Base-by-base conservation (phyloP, 768 basidiomycete genomes). In the Termitomyces sp. region DNA sequence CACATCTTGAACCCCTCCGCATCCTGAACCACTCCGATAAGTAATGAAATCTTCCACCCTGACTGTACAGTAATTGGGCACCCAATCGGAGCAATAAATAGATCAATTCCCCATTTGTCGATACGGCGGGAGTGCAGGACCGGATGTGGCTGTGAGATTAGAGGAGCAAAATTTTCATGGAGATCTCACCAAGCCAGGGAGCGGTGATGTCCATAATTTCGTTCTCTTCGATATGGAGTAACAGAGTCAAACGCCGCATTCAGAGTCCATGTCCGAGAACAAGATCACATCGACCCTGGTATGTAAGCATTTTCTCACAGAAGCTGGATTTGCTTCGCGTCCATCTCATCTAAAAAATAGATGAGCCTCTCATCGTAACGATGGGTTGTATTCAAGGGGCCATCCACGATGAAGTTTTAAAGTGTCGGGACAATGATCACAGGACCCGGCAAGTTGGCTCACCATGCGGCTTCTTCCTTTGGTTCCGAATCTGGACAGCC, bases 221-320 rank as follows among this genome's bases (percentile, higher is more conserved):
- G n/a, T n/a, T 33, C 32, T 24, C 28, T 43, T 62, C 43, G 51
- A 52, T 28, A 56, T 58, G 54, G 59, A 64, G 63, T 63, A 66
- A 71, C 57, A 52, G 71, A 71, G 70, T 59, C 61, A 70, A 72
- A 72, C 71, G 72, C 70, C 73, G 65, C 72, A 69, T 57, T 18
- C 54, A 35, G 35, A 26, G 35, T 54, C 47, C 38, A 28, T 48
- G 49, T 56, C 46, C 56, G 40, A 41, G 40, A 41, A 41, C 40
- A 56, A 46, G 58, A 62, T 60, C 58, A 61, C 54, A 44, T 49
- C 41, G 46, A 49, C 53, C 46, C 53, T 56, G 54, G 44, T 49
- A 51, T 16, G n/a, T 24, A 30, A 43, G n/a, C 9, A 53, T 33
- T 18, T 49, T 40, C 41, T 49, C 38, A 47, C 33, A 53, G 14